These are phyloP conservation scores for Ascosphaera aggregata DNA, from an alignment of 2,329 filamentous ascomycete genomes.

Conservation along the genomic window DNA sequence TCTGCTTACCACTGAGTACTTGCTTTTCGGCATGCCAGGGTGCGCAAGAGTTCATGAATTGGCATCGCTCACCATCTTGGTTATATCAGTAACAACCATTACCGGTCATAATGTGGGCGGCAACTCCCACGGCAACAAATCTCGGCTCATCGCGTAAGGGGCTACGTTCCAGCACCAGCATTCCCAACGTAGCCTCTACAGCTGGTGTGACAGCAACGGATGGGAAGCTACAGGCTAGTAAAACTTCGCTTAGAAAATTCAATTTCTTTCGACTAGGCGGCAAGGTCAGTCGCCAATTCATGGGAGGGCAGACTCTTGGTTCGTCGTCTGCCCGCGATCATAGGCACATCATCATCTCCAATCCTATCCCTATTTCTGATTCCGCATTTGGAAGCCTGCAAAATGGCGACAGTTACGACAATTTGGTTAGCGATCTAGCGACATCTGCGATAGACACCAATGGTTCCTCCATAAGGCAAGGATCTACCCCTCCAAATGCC, in stretches of 20 bases:
- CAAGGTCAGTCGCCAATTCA: background rate
- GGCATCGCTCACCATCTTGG: background rate
- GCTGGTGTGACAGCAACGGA: background rate
- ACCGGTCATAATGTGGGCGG: background rate
- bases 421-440: background rate
- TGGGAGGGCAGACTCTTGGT: background rate
- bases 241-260: background rate
- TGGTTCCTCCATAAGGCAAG: background rate
- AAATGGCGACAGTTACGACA: background rate
- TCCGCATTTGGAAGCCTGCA: background rate
- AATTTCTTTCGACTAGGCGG: background rate
- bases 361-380: background rate
- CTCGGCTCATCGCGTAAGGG: constrained; percentile 1
- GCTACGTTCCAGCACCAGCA: background rate
- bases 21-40: background rate
- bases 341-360: background rate
- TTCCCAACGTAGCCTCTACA: background rate
- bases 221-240: constrained; percentile 1
- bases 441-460: background rate
- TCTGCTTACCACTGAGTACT: background rate
- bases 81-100: background rate
- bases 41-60: background rate
- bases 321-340: background rate
- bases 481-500: background rate
- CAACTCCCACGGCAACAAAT: background rate